These are phyloP conservation scores for Beta vulgaris DNA, from an alignment of 148 eudicot genomes.

Conservation along the genomic window DNA sequence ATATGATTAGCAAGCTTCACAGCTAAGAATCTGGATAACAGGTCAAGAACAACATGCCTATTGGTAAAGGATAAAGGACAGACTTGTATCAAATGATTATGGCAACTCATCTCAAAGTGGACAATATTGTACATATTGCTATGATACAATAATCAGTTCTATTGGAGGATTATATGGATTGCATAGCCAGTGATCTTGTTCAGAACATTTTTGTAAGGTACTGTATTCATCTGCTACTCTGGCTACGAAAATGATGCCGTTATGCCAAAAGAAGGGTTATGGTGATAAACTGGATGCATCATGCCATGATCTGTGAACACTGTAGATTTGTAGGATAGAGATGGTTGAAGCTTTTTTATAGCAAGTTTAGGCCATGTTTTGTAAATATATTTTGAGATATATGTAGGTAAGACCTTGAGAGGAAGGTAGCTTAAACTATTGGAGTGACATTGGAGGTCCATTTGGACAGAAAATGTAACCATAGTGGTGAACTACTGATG, in stretches of 20 bases:
- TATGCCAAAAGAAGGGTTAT: not conserved
- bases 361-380: no score
- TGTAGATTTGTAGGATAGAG: not conserved
- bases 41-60: not conserved
- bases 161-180: not conserved
- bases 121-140: conserved; percentile 12
- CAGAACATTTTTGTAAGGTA: not conserved
- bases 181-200: not conserved
- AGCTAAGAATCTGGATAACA: not conserved
- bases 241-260: not conserved
- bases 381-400: no score
- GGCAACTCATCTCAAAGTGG: not conserved
- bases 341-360: no score
- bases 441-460: no score
- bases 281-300: not conserved
- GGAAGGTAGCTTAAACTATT: no score
- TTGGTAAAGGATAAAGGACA: not conserved
- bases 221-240: not conserved
- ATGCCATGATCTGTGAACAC: not conserved
- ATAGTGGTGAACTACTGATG: no score
- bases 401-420: no score
- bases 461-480: no score
- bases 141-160: not conserved
- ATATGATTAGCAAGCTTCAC: not conserved
- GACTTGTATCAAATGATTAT: not conserved